Evolutionary conservation across 257 asterid species (phyloP).

Genomic region (Solanum clarkiae): DNA sequence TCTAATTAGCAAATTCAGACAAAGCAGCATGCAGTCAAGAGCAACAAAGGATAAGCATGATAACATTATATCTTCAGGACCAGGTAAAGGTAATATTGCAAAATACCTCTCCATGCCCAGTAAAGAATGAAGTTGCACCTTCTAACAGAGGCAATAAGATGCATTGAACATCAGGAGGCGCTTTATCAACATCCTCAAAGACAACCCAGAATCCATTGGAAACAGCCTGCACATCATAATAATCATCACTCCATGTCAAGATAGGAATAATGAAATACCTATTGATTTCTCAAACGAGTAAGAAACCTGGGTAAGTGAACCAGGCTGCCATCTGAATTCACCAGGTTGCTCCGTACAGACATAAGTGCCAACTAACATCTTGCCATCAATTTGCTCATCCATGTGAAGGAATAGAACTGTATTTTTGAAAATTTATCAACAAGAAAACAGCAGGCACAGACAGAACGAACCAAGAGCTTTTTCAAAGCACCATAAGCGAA

Average conservation of each 20-base stretch:
- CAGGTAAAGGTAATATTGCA: not conserved
- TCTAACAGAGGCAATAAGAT: slow-evolving; percentile 77
- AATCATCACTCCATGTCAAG: slow-evolving; percentile 6
- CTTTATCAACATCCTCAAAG: slow-evolving; percentile 88
- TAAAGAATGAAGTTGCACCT: slow-evolving; percentile 55
- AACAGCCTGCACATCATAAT: slow-evolving; percentile 56
- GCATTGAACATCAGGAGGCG: slow-evolving; percentile 73
- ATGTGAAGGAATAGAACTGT: slow-evolving; percentile 73
- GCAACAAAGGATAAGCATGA: not conserved
- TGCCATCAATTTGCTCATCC: slow-evolving; percentile 98
- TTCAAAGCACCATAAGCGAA: not conserved
- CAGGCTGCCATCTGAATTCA: slow-evolving; percentile 99
- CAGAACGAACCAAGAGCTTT: not conserved
- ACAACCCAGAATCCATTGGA: slow-evolving; percentile 83
- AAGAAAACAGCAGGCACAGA: slow-evolving; percentile 2
- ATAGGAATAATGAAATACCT: slow-evolving; percentile 1
- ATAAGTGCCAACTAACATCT: slow-evolving; percentile 78
- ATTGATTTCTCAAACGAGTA: not conserved
- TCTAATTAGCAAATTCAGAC: not conserved
- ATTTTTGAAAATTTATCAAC: not conserved
- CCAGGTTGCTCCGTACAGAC: slow-evolving; percentile 92
- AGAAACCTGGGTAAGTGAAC: slow-evolving; percentile 90
- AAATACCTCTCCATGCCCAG: slow-evolving; percentile 91
- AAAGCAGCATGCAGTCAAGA: not conserved
- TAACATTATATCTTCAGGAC: not conserved